These are phyloP conservation scores for Lentinula boryana DNA, from an alignment of 768 basidiomycete species.

Conservation along the genomic window DNA sequence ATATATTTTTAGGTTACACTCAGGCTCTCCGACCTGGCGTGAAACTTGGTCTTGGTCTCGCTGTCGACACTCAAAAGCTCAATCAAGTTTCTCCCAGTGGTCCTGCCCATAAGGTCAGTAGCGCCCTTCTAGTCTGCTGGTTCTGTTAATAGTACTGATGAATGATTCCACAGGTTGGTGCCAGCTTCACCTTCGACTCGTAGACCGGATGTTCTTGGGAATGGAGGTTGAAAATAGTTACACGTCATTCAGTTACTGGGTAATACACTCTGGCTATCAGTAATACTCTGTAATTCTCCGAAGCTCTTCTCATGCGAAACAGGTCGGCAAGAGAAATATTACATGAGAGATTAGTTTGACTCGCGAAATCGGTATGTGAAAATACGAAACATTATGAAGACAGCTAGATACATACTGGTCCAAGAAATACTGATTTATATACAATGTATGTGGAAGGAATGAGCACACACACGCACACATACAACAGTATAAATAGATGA, in stretches of 20 bases:
- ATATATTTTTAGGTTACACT: constrained; percentile 60
- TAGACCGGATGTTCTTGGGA: constrained; percentile 28
- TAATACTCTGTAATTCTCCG: too few species aligned
- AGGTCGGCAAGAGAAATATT: not conserved
- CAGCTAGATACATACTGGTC: not conserved
- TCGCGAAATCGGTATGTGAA: not conserved
- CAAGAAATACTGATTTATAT: too few species aligned
- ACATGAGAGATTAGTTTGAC: not conserved
- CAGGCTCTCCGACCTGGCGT: constrained; percentile 93
- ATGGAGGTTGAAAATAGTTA: not conserved
- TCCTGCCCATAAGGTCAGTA: constrained; percentile 69
- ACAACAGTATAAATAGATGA: too few species aligned
- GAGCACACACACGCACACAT: too few species aligned
- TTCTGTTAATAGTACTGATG: not conserved
- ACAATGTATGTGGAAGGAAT: too few species aligned
- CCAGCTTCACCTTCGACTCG: constrained; percentile 69
- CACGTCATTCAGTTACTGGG: not conserved
- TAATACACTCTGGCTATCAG: too few species aligned
- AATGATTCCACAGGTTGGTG: constrained; percentile 48
- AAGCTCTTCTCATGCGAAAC: not conserved
- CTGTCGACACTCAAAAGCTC: constrained; percentile 89
- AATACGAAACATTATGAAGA: not conserved
- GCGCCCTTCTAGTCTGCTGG: not conserved
- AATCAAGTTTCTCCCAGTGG: constrained; percentile 63
- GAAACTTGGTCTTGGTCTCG: constrained; percentile 89